A percentile compares a stretch with the other conserved stretches of the same genome.
These are phyloP conservation scores for Candida sp. DNA, from an alignment of 1,139 yeast species.

Conservation along the genomic window DNA sequence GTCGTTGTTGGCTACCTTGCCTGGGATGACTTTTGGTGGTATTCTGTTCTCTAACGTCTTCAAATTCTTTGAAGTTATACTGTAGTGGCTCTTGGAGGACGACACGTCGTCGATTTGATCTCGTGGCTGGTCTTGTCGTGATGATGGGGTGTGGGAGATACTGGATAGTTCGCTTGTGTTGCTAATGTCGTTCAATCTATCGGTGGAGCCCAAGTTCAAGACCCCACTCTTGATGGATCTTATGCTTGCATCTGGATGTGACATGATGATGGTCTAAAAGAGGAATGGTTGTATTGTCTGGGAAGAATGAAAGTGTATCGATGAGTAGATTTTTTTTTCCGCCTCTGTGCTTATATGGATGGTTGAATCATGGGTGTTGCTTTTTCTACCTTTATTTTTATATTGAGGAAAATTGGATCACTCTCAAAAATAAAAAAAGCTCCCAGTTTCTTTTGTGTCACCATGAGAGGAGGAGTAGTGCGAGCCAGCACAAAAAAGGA, in stretches of 20 bases:
- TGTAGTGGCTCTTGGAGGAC: constrained; percentile 21
- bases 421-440: too few relatives aligned
- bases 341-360: neutral
- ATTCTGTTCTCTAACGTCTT: constrained; percentile 13
- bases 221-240: constrained; percentile 45
- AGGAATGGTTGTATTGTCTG: neutral
- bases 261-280: constrained; percentile 24
- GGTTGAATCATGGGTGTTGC: neutral
- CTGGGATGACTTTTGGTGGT: neutral
- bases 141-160: neutral
- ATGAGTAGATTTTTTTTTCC: neutral
- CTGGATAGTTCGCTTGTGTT: constrained; percentile 4
- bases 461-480: neutral
- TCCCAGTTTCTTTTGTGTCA: neutral
- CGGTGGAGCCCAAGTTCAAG: constrained; percentile 31
- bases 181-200: constrained; percentile 21
- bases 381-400: too few relatives aligned
- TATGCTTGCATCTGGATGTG: constrained; percentile 50
- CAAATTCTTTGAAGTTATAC: constrained; percentile 27
- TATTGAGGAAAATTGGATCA: neutral
- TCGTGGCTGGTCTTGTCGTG: neutral
- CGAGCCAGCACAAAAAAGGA: neutral
- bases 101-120: constrained; percentile 11
- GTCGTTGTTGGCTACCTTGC: neutral
- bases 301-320: neutral